Base-by-base conservation (phyloP, 2,329 filamentous ascomycete species). In the Sporothrix dimorphospora region DNA sequence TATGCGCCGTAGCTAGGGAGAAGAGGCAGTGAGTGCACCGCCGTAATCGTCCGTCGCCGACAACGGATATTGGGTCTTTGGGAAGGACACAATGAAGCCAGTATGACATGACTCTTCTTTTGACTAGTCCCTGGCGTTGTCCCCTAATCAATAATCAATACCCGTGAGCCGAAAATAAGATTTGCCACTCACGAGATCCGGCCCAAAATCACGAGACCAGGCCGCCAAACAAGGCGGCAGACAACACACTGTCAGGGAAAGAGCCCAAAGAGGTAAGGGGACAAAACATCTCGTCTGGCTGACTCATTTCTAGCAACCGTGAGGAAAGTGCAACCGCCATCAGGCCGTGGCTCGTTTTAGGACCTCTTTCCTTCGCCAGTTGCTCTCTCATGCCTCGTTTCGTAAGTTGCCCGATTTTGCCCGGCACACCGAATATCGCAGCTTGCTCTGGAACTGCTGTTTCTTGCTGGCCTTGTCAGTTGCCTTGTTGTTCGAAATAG, bases 201-300 rank as follows among this genome's bases (percentile, higher is more conserved):
- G n/a, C 11, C 49, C 49, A 69, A 69, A 69, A 69, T 69, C 66
- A 69, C 49, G 66, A 55, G 66, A 69, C 49, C n/a, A 19, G 8
- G 16, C 9, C 63, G 42, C 42, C 42, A 38, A 49, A 51, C 42
- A 67, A 67, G 27, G 42, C 19, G 27, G 30, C 42, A 49, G 27
- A 47, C 42, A 49, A 38, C 45, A 63, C 24, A 27, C 24, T 34
- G 8, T 2, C 6, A 45, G n/a, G 59, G 59, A 63, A 21, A 11
- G 34, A 63, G 57, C 57, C 57, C 38, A n/a, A 45, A 63, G 12
- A 7, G 9, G 12, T 40, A 24, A 63, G 6, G 3, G 19, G 21
- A 57, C 34, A 63, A n/a, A 45, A 24, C 9, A 24, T 14, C 19
- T 59, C 9, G 68, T 61, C 51, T 49, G 42, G 68, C 21, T 70